phyloP scores from a whole-genome alignment of 1,284 basidiomycete genomes.

The Somion occarium region DNA sequence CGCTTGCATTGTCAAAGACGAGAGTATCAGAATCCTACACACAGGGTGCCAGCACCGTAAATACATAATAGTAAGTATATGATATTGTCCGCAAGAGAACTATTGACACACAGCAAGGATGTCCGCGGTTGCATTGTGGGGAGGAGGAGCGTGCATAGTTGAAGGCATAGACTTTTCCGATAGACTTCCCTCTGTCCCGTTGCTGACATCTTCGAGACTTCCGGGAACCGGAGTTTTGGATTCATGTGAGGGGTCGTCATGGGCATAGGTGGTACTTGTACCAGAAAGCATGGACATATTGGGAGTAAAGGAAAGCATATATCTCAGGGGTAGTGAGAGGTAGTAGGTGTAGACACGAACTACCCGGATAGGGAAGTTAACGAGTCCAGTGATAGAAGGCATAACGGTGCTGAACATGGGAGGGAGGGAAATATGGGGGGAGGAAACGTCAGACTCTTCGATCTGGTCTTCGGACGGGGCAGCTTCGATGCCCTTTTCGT shows the following conservation, averaged over 20 bases:
- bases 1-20: neutral
- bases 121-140: slow-evolving; percentile 20
- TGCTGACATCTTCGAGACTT: slow-evolving; percentile 7
- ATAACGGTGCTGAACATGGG: slow-evolving; percentile 15
- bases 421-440: neutral
- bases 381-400: slow-evolving; percentile 19
- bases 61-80: slow-evolving; percentile 41
- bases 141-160: slow-evolving; percentile 8
- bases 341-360: slow-evolving; percentile 26
- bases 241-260: slow-evolving; percentile 13
- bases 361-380: slow-evolving; percentile 23
- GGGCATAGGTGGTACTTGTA: slow-evolving; percentile 2
- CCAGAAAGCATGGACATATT: slow-evolving; percentile 12
- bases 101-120: slow-evolving; percentile 48
- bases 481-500: slow-evolving; percentile 21
- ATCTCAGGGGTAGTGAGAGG: slow-evolving; percentile 24
- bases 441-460: neutral
- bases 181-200: slow-evolving; percentile 2
- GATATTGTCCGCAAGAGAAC: slow-evolving; percentile 31
- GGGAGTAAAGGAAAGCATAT: slow-evolving; percentile 26
- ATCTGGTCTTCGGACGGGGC: slow-evolving; percentile 6
- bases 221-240: slow-evolving; percentile 7
- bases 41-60: slow-evolving; percentile 36
- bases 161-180: slow-evolving; percentile 10
- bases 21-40: slow-evolving; percentile 33